Conservation (phyloP, 1,139 yeast species). For the Kodamaea ohmeri region DNA sequence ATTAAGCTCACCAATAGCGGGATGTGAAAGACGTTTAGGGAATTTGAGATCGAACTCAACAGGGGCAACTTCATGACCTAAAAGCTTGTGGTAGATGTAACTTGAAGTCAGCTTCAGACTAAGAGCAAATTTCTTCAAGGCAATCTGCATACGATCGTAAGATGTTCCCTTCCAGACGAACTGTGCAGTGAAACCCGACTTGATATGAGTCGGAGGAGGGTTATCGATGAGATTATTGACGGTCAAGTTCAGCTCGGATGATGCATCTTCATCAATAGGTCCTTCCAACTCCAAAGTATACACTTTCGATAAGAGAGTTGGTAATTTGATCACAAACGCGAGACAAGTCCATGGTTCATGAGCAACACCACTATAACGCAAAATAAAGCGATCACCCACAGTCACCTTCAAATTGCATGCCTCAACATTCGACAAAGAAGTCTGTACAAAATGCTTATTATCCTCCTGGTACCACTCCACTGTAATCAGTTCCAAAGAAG, state of each 20-base stretch:
- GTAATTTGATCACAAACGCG: conserved; percentile 73
- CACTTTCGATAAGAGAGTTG: conserved; percentile 55
- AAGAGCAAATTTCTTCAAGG: conserved; percentile 70
- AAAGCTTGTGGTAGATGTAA: conserved; percentile 70
- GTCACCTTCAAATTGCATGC: conserved; percentile 68
- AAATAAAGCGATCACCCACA: conserved; percentile 77
- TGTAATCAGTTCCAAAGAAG: conserved; percentile 69
- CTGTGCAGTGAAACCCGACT: conserved; percentile 76
- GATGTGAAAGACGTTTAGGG: conserved; percentile 63
- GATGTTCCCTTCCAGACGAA: conserved; percentile 89
- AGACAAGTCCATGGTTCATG: conserved; percentile 61
- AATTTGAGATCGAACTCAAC: conserved; percentile 57
- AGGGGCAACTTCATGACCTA: conserved; percentile 78
- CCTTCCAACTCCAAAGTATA: conserved; percentile 1
- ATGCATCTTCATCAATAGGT: no score
- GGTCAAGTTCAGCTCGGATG: no score
- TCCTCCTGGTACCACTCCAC: conserved; percentile 78
- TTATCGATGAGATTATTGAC: no score
- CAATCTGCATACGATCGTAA: conserved; percentile 80
- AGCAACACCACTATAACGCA: conserved; percentile 56
- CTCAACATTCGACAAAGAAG: conserved; percentile 66
- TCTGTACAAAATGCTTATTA: conserved; percentile 62
- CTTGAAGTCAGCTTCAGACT: conserved; percentile 72
- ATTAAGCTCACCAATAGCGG: conserved; percentile 68
- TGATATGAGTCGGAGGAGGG: conserved; percentile 52